phyloP scores from a whole-genome alignment of 1,284 basidiomycete species.

The Trametes polyzona region DNA sequence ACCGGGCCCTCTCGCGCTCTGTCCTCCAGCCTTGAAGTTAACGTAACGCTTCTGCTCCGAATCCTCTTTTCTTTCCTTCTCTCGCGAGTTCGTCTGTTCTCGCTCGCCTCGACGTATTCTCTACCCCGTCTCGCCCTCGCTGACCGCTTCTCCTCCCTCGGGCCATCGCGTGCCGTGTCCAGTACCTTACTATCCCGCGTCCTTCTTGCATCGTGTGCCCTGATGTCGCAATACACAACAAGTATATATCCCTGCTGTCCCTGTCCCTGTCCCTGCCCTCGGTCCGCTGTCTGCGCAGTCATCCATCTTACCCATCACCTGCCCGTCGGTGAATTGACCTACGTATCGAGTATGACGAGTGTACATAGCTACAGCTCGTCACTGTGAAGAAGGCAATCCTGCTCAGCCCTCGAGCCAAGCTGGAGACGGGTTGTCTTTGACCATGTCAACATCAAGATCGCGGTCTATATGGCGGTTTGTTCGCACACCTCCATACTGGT shows the following conservation, averaged over 20 bases:
- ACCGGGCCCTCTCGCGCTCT: conserved; percentile 2
- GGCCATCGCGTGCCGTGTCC: neutral
- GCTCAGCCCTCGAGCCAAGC: too few relatives aligned
- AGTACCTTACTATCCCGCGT: conserved; percentile 13
- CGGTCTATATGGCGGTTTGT: too few relatives aligned
- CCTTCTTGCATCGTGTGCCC: conserved; percentile 19
- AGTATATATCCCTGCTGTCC: conserved; percentile 2
- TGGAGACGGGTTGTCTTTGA: too few relatives aligned
- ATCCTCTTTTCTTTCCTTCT: neutral
- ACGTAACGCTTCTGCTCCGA: too few relatives aligned
- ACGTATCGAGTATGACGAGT: too few relatives aligned
- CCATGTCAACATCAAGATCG: too few relatives aligned
- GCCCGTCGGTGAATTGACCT: neutral
- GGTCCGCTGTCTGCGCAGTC: neutral
- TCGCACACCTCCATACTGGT: too few relatives aligned
- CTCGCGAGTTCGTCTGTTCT: neutral
- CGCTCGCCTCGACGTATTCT: neutral
- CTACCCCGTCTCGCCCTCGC: neutral
- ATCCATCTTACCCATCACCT: neutral
- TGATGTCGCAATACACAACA: conserved; percentile 20
- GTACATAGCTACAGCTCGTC: too few relatives aligned
- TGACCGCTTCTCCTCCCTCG: neutral
- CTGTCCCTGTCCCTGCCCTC: neutral
- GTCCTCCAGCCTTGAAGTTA: conserved; percentile 6
- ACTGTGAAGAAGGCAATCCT: too few relatives aligned